A percentile compares a stretch with the other conserved stretches of the same genome.
Evolutionary conservation across 805 yeast species (phyloP).

Genomic region (Metschnikowia chrysomelidarum): DNA sequence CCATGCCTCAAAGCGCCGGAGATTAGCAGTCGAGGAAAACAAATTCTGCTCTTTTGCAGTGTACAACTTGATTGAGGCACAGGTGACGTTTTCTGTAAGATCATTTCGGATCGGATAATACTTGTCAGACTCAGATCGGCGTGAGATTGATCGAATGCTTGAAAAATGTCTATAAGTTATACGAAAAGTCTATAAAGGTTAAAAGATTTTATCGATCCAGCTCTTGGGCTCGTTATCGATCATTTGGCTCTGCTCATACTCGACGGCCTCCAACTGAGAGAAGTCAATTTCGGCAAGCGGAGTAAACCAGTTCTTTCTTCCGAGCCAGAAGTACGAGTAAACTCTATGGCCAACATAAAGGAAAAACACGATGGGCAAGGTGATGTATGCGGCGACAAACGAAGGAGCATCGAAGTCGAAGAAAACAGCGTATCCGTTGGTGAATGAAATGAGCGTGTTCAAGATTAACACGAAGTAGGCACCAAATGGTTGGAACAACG

Average conservation of each 20-base stretch:
- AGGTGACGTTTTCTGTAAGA: too few species aligned
- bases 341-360: conserved; percentile 59
- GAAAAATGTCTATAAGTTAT: too few species aligned
- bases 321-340: conserved; percentile 31
- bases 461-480: conserved; percentile 53
- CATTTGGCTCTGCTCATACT: conserved; percentile 46
- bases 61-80: too few species aligned
- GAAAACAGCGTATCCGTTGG: conserved; percentile 74
- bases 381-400: conserved; percentile 71
- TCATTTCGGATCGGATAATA: too few species aligned
- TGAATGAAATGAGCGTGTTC: conserved; percentile 52
- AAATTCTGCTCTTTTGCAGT: too few species aligned
- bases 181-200: too few species aligned
- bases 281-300: conserved; percentile 59
- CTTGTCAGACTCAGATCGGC: too few species aligned
- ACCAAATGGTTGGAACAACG: conserved; percentile 56
- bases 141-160: too few species aligned
- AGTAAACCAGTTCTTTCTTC: conserved; percentile 36
- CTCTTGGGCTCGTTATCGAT: conserved; percentile 21
- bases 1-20: too few species aligned
- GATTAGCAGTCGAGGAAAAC: too few species aligned
- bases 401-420: conserved; percentile 54
- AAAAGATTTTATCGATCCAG: conserved; percentile 2
- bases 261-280: conserved; percentile 60
- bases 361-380: conserved; percentile 53